A percentile compares a stretch with the other conserved stretches of the same genome.
Conservation (phyloP, 768 basidiomycete genomes). For the Xerocomus brunneocitrinus region DNA sequence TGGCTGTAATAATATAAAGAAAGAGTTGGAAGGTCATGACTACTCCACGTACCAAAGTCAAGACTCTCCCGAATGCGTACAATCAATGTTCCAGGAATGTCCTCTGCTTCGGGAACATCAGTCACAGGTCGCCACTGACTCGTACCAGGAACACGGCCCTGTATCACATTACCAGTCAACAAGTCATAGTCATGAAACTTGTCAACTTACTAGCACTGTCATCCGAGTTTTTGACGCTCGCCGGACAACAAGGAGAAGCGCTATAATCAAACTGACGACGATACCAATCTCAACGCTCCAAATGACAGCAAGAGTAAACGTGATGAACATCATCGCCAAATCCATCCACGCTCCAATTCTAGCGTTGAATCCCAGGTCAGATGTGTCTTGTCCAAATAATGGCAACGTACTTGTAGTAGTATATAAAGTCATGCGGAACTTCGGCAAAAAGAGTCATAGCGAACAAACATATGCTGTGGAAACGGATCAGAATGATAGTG, state of each 20-base stretch:
- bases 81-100: conserved; percentile 76
- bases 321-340: conserved; percentile 78
- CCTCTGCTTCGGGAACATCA: conserved; percentile 83
- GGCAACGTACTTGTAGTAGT: conserved; percentile 69
- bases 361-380: neutral
- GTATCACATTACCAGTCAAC: neutral
- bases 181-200: neutral
- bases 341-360: conserved; percentile 93
- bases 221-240: conserved; percentile 86
- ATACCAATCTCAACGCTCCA: conserved; percentile 94
- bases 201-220: conserved; percentile 67
- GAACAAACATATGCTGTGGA: conserved; percentile 70
- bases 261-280: conserved; percentile 81
- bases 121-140: conserved; percentile 87
- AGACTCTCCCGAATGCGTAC: conserved; percentile 86
- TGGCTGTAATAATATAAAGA: conserved; percentile 48
- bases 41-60: conserved; percentile 66
- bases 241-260: conserved; percentile 83
- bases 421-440: conserved; percentile 80
- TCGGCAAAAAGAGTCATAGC: conserved; percentile 82
- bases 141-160: conserved; percentile 88
- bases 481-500: conserved; percentile 2
- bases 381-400: neutral
- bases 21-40: neutral
- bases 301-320: conserved; percentile 82